Evolutionary conservation across 192 early-diverging fungal genomes (phyloP).

Genomic region (Lunasporangiospora selenospora): DNA sequence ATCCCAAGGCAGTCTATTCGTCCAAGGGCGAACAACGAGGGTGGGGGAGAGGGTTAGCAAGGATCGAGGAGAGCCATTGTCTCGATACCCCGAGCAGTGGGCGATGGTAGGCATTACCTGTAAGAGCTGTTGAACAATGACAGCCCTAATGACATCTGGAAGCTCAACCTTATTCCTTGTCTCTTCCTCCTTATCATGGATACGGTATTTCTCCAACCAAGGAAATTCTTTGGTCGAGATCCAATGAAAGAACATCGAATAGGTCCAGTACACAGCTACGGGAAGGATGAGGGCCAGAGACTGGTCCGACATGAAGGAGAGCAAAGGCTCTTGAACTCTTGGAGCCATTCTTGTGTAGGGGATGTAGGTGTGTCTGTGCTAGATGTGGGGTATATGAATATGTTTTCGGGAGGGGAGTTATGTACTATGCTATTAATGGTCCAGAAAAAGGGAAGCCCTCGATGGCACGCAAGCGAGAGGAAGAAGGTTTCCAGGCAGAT

Average conservation of each 20-base stretch:
- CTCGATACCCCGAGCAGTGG: no score
- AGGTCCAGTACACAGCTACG: slow-evolving; percentile 71
- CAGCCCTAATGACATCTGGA: slow-evolving; percentile 64
- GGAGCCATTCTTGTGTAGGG: slow-evolving; percentile 31
- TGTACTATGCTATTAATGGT: no score
- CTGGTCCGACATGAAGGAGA: slow-evolving; percentile 58
- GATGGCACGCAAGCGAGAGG: no score
- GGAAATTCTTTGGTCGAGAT: slow-evolving; percentile 64
- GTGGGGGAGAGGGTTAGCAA: no score
- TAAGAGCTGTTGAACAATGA: slow-evolving; percentile 72
- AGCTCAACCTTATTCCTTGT: slow-evolving; percentile 71
- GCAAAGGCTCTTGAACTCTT: slow-evolving; percentile 43
- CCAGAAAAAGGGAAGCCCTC: no score
- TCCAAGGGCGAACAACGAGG: no score
- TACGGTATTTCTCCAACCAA: slow-evolving; percentile 73
- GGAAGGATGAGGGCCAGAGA: slow-evolving; percentile 61
- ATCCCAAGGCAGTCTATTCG: slow-evolving; percentile 39
- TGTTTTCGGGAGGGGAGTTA: no score
- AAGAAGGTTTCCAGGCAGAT: no score
- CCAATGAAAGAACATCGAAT: slow-evolving; percentile 69
- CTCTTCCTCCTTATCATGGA: slow-evolving; percentile 63
- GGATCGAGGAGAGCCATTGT: no score
- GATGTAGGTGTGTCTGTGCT: no score
- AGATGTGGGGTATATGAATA: no score
- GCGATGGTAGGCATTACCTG: no score